A percentile compares a stretch with the other conserved stretches of the same genome.
Conservation (phyloP, 1,139 yeast species). For the Magnusiomyces suaveolens region DNA sequence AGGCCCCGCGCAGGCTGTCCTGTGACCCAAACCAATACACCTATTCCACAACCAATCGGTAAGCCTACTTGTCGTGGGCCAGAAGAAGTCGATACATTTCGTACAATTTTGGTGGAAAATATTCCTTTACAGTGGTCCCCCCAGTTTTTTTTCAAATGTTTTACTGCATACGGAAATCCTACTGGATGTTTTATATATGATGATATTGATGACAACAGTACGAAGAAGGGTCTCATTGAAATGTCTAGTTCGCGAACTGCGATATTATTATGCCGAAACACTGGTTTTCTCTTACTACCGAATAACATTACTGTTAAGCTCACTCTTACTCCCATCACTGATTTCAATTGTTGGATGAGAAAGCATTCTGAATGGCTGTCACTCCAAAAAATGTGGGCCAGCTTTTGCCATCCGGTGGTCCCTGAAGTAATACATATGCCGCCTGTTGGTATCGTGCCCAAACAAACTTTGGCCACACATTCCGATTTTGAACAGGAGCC, state of each 20-base stretch:
- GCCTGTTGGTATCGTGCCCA: too few species aligned
- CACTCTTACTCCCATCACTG: conserved; percentile 8
- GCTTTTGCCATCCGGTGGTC: conserved; percentile 6
- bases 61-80: neutral
- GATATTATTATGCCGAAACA: conserved; percentile 2
- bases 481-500: neutral
- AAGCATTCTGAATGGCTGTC: conserved; percentile 1
- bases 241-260: conserved; percentile 12
- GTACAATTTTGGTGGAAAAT: conserved; percentile 9
- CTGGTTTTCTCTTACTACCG: conserved; percentile 8
- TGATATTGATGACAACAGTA: conserved; percentile 16
- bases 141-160: conserved; percentile 14
- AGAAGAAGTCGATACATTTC: neutral
- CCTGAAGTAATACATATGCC: neutral
- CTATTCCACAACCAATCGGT: neutral
- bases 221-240: conserved; percentile 18
- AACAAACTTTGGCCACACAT: too few species aligned
- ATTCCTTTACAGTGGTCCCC: conserved; percentile 19
- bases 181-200: conserved; percentile 17
- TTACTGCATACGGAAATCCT: conserved; percentile 14
- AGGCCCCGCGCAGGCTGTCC: neutral
- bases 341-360: conserved; percentile 7
- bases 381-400: conserved; percentile 9
- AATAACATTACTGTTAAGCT: conserved; percentile 9
- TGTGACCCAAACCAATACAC: neutral